These are phyloP conservation scores for Cladosporium sp. DNA, from an alignment of 2,329 filamentous ascomycete species.

Conservation along the genomic window DNA sequence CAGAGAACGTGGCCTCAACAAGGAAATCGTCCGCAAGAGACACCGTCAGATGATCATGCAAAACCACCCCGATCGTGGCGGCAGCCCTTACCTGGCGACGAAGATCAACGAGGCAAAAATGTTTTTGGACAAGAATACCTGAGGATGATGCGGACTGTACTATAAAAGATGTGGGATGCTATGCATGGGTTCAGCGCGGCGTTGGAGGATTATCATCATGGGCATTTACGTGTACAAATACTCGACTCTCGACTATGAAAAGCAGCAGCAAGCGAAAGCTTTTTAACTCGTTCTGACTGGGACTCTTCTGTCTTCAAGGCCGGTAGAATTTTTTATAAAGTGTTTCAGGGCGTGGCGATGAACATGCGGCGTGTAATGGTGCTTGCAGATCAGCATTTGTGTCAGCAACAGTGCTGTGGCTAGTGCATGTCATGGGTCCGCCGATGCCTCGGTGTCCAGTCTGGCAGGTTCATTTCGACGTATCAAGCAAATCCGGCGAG, in stretches of 20 bases:
- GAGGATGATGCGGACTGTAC: slow-evolving; percentile 4
- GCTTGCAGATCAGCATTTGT: no score
- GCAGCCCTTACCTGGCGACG: slow-evolving; percentile 91
- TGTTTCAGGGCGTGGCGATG: no score
- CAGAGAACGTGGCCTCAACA: slow-evolving; percentile 81
- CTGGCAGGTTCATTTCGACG: no score
- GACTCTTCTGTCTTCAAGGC: no score
- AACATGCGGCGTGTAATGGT: no score
- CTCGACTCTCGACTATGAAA: slow-evolving; percentile 12
- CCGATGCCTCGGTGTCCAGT: no score
- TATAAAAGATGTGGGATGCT: not conserved
- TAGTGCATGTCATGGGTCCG: no score
- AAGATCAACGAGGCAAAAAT: slow-evolving; percentile 99
- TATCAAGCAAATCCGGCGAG: no score
- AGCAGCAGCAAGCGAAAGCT: not conserved
- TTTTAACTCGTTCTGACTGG: not conserved
- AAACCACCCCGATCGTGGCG: slow-evolving; percentile 96
- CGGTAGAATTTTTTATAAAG: no score
- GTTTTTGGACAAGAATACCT: slow-evolving; percentile 69
- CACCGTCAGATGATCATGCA: slow-evolving; percentile 94
- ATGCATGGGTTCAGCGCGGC: slow-evolving; percentile 12
- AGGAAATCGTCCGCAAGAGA: slow-evolving; percentile 92
- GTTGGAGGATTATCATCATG: slow-evolving; percentile 7
- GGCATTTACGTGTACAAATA: slow-evolving; percentile 11
- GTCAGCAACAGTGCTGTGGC: no score